A percentile compares a stretch with the other conserved stretches of the same genome.
These are phyloP conservation scores for Noccaea caerulescens DNA, from an alignment of 345 rosid genomes.

Conservation along the genomic window DNA sequence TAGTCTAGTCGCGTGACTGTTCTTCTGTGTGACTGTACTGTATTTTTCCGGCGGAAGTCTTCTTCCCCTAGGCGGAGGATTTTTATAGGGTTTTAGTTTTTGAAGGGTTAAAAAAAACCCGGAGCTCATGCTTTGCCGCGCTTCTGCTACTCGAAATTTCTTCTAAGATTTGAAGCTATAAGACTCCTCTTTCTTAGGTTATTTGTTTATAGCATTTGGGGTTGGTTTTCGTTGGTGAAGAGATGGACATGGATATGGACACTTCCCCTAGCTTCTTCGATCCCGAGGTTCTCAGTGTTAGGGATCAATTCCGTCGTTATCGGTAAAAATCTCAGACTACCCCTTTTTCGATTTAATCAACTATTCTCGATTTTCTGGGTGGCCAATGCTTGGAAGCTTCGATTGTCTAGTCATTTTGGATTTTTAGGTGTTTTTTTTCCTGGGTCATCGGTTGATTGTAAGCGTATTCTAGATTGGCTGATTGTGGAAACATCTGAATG, in stretches of 20 bases:
- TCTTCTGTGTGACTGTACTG: slow-evolving; percentile 4
- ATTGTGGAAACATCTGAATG: slow-evolving; percentile 17
- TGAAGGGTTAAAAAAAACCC: slow-evolving; percentile 12
- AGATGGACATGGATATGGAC: slow-evolving; percentile 81
- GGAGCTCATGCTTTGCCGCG: slow-evolving; percentile 26
- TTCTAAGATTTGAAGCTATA: slow-evolving; percentile 9
- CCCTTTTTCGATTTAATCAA: neutral
- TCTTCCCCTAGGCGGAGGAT: slow-evolving; percentile 24
- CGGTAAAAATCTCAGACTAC: slow-evolving; percentile 53
- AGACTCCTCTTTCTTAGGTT: neutral
- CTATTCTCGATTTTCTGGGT: slow-evolving; percentile 28
- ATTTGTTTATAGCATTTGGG: neutral
- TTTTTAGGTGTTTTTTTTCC: neutral
- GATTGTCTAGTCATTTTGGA: slow-evolving; percentile 2
- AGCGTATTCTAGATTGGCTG: neutral
- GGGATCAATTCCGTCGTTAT: slow-evolving; percentile 89
- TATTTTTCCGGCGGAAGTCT: slow-evolving; percentile 25
- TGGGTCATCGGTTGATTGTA: slow-evolving; percentile 1
- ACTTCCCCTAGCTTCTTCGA: slow-evolving; percentile 70
- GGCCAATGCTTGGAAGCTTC: slow-evolving; percentile 2
- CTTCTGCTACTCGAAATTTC: slow-evolving; percentile 18
- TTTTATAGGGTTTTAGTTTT: slow-evolving; percentile 35
- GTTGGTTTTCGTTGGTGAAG: slow-evolving; percentile 23
- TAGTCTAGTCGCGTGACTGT: slow-evolving; percentile 5
- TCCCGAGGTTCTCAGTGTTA: slow-evolving; percentile 67